A percentile compares a stretch with the other conserved stretches of the same genome.
Conservation (phyloP, 306 rosid genomes). For the Medicago ruthenica region DNA sequence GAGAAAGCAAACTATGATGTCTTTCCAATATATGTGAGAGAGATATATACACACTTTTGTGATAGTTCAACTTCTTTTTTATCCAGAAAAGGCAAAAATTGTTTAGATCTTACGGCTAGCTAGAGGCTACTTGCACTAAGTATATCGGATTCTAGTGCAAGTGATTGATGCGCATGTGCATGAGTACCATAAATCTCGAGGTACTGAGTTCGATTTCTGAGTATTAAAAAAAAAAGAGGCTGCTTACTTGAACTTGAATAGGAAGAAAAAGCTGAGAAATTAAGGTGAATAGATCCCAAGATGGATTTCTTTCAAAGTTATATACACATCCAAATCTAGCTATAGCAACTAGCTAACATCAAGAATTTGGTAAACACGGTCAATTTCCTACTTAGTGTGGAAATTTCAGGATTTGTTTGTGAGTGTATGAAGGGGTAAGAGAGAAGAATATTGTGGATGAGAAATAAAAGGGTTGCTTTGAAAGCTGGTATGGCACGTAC, state of each 20-base stretch:
- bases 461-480: constrained; percentile 52
- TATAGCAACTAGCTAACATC: neutral
- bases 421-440: constrained; percentile 39
- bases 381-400: constrained; percentile 23
- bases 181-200: neutral
- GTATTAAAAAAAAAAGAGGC: neutral
- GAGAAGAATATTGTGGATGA: constrained; percentile 62
- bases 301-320: constrained; percentile 38
- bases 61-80: too few relatives aligned
- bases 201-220: neutral
- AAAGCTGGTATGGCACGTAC: constrained; percentile 56
- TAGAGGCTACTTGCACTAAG: neutral
- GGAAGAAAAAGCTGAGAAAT: constrained; percentile 25
- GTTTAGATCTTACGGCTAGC: neutral
- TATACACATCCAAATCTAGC: neutral
- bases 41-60: too few relatives aligned
- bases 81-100: too few relatives aligned
- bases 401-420: constrained; percentile 43
- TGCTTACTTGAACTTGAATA: constrained; percentile 19
- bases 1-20: constrained; percentile 3
- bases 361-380: constrained; percentile 25
- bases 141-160: neutral
- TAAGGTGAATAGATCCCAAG: constrained; percentile 31
- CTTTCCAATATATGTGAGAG: neutral
- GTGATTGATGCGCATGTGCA: neutral